A percentile compares a stretch with the other conserved stretches of the same genome.
phyloP scores from a whole-genome alignment of 805 yeast species.

The Zygosaccharomyces gambellarensis region DNA sequence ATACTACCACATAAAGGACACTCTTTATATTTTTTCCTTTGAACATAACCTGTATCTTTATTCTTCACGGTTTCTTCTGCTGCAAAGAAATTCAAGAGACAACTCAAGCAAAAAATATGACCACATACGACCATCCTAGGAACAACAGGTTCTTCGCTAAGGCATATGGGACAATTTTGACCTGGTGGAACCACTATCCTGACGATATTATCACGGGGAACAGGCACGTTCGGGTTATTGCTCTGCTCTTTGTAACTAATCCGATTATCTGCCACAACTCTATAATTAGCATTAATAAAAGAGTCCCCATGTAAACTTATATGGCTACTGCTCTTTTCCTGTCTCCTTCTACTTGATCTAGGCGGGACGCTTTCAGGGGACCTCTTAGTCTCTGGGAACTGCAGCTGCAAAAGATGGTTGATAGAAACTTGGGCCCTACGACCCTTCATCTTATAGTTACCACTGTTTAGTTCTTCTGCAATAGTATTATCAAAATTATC shows the following conservation, averaged over 20 bases:
- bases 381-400: slow-evolving; percentile 40
- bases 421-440: slow-evolving; percentile 47
- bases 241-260: slow-evolving; percentile 53
- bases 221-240: slow-evolving; percentile 69
- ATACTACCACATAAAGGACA: slow-evolving; percentile 77
- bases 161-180: slow-evolving; percentile 87
- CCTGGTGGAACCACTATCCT: slow-evolving; percentile 73
- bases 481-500: slow-evolving; percentile 30
- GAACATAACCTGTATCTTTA: slow-evolving; percentile 28
- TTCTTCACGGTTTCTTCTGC: slow-evolving; percentile 43
- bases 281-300: slow-evolving; percentile 77
- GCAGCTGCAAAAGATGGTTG: slow-evolving; percentile 62
- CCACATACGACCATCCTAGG: slow-evolving; percentile 97
- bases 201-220: slow-evolving; percentile 55
- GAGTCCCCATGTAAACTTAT: slow-evolving; percentile 57
- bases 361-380: slow-evolving; percentile 8
- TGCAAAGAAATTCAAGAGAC: slow-evolving; percentile 62
- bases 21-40: slow-evolving; percentile 50
- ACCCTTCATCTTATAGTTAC: slow-evolving; percentile 34
- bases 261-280: slow-evolving; percentile 70
- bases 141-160: slow-evolving; percentile 77
- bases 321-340: slow-evolving; percentile 31
- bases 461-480: slow-evolving; percentile 34
- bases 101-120: slow-evolving; percentile 81
- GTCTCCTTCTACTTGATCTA: slow-evolving; percentile 19